These are phyloP conservation scores for Lasiosphaeria hispida DNA, from an alignment of 495 filamentous ascomycete genomes.

Conservation along the genomic window DNA sequence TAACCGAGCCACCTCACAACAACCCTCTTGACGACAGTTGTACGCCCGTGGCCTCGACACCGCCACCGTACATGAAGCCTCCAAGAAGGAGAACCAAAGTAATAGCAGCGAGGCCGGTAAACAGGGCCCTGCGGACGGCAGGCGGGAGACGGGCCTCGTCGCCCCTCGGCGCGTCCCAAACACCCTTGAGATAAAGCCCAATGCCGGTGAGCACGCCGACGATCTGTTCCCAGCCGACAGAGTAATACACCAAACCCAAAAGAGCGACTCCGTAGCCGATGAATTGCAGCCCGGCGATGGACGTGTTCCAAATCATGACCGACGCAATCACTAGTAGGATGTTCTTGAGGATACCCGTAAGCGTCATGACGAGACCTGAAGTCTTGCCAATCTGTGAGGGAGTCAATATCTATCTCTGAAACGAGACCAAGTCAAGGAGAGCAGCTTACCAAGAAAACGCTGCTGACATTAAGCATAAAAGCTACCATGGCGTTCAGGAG, in stretches of 20 bases:
- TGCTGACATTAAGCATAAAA: conserved; percentile 73
- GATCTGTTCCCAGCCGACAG: conserved; percentile 64
- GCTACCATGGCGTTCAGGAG: conserved; percentile 69
- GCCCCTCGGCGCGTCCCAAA: conserved; percentile 24
- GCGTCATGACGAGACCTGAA: conserved; percentile 71
- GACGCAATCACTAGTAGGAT: conserved; percentile 66
- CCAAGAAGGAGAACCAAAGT: conserved; percentile 54
- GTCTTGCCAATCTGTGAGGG: conserved; percentile 69
- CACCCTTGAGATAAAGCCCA: conserved; percentile 62
- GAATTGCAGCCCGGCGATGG: conserved; percentile 57
- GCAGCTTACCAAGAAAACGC: conserved; percentile 64
- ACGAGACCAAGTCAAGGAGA: neutral
- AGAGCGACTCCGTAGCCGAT: conserved; percentile 67
- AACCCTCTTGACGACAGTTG: conserved; percentile 1
- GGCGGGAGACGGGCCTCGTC: conserved; percentile 47
- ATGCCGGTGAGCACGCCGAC: conserved; percentile 55
- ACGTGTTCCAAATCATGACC: conserved; percentile 64
- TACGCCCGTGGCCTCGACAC: neutral
- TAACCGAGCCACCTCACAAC: too few relatives aligned
- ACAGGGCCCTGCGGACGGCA: conserved; percentile 61
- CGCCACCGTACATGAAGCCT: conserved; percentile 23
- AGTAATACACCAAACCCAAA: conserved; percentile 64
- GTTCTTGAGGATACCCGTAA: conserved; percentile 74
- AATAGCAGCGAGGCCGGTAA: conserved; percentile 55
- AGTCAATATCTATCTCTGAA: conserved; percentile 7